phyloP scores from a whole-genome alignment of 345 rosid genomes.

The Geranium rotundifolium region DNA sequence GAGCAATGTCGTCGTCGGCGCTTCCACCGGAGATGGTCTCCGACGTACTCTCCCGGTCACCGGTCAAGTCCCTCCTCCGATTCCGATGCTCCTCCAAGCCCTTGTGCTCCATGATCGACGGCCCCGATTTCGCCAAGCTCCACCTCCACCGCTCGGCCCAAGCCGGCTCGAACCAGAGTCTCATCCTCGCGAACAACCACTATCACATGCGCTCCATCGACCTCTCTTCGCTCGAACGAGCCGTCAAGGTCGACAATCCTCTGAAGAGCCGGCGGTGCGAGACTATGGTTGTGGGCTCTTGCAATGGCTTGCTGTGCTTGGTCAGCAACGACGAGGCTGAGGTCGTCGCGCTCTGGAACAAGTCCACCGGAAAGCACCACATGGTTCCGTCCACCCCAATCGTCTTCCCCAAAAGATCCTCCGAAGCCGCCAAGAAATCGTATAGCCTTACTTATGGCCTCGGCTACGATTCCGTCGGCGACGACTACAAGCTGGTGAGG shows the following conservation, averaged over 20 bases:
- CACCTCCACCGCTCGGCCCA: too few species aligned
- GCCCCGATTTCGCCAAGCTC: too few species aligned
- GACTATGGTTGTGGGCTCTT: not conserved
- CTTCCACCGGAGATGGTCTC: too few species aligned
- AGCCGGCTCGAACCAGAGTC: too few species aligned
- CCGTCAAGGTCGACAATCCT: not conserved
- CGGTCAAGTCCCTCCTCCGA: too few species aligned
- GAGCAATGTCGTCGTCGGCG: too few species aligned
- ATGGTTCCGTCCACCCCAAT: constrained; percentile 26
- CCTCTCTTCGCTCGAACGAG: not conserved
- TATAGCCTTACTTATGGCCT: constrained; percentile 18
- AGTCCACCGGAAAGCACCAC: constrained; percentile 1
- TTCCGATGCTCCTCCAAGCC: too few species aligned
- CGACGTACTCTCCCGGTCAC: too few species aligned
- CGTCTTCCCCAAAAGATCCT: constrained; percentile 12
- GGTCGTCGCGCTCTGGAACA: not conserved
- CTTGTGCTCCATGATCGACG: too few species aligned
- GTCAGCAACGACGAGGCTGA: not conserved
- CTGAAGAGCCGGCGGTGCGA: not conserved
- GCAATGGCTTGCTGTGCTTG: constrained; percentile 3
- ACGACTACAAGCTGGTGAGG: constrained; percentile 43
- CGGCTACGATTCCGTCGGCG: constrained; percentile 31
- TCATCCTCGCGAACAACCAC: not conserved
- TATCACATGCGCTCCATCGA: not conserved
- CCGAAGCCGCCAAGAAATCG: too few species aligned